These are phyloP conservation scores for Neohortaea acidophila DNA, from an alignment of 495 filamentous ascomycete species.

Conservation along the genomic window DNA sequence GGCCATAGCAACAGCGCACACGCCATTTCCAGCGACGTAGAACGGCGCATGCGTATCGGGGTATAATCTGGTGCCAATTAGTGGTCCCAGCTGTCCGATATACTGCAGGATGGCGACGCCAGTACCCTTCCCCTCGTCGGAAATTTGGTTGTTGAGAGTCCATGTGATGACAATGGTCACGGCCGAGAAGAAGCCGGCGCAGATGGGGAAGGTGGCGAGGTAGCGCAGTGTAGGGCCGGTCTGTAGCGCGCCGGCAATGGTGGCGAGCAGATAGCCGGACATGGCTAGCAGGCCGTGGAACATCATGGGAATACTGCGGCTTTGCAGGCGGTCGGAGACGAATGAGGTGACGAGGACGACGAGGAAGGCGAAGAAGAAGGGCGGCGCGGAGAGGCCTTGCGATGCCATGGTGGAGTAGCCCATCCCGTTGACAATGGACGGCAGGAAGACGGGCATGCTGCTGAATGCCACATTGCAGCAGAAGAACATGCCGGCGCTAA, in stretches of 20 bases:
- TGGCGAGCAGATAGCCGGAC: conserved; percentile 44
- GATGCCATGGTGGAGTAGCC: conserved; percentile 20
- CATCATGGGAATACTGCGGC: conserved; percentile 20
- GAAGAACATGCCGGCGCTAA: conserved; percentile 43
- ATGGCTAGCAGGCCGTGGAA: conserved; percentile 35
- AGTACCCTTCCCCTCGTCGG: conserved; percentile 39
- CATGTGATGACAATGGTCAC: conserved; percentile 50
- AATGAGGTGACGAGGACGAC: conserved; percentile 23
- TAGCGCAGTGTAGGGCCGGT: conserved; percentile 31
- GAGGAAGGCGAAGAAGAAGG: conserved; percentile 25
- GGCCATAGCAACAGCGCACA: conserved; percentile 45
- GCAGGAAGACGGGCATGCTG: conserved; percentile 28
- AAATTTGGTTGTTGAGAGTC: conserved; percentile 38
- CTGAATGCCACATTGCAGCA: conserved; percentile 28
- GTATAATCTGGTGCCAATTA: conserved; percentile 47
- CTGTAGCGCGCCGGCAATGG: conserved; percentile 26
- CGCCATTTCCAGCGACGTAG: conserved; percentile 43
- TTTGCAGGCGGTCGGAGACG: conserved; percentile 22
- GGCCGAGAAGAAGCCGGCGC: conserved; percentile 44
- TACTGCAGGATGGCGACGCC: conserved; percentile 44
- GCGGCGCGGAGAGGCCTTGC: conserved; percentile 27
- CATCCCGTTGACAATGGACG: conserved; percentile 27
- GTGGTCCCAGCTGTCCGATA: conserved; percentile 47
- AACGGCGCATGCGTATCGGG: conserved; percentile 41
- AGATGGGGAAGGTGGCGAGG: conserved; percentile 41